Percentiles rank a stretch among this genome's conserved stretches.
phyloP scores from a whole-genome alignment of 2,329 filamentous ascomycete genomes.

The Fonsecaea erecta region DNA sequence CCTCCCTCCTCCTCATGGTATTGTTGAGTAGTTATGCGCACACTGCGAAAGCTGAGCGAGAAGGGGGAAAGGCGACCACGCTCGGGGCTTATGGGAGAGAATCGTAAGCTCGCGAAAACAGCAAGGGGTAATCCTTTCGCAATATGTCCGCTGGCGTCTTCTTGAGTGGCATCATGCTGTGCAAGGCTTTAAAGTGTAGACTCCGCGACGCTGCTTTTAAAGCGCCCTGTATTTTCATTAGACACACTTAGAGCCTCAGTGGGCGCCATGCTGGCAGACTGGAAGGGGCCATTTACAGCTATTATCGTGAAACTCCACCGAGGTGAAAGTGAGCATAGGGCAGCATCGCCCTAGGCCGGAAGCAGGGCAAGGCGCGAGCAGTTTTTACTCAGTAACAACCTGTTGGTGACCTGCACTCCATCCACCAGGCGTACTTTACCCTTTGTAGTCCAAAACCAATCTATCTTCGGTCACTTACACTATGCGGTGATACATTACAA shows the following conservation, averaged over 20 bases:
- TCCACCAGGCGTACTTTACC: too few relatives aligned
- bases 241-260: background rate
- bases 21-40: too few relatives aligned
- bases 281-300: background rate
- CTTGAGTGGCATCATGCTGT: background rate
- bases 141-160: background rate
- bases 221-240: background rate
- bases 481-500: background rate
- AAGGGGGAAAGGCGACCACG: too few relatives aligned
- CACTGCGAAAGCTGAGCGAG: too few relatives aligned
- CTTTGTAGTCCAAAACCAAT: background rate
- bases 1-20: background rate
- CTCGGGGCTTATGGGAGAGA: too few relatives aligned
- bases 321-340: background rate
- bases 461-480: background rate
- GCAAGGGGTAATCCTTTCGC: background rate
- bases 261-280: background rate
- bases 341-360: background rate
- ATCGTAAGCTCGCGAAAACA: background rate
- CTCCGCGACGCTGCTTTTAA: conserved; percentile 4
- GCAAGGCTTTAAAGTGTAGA: background rate
- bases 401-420: too few relatives aligned
- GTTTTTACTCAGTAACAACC: too few relatives aligned
- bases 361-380: background rate
- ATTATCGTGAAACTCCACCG: background rate